Base-by-base conservation (phyloP, 805 yeast genomes). In the Starmera caribaea region DNA sequence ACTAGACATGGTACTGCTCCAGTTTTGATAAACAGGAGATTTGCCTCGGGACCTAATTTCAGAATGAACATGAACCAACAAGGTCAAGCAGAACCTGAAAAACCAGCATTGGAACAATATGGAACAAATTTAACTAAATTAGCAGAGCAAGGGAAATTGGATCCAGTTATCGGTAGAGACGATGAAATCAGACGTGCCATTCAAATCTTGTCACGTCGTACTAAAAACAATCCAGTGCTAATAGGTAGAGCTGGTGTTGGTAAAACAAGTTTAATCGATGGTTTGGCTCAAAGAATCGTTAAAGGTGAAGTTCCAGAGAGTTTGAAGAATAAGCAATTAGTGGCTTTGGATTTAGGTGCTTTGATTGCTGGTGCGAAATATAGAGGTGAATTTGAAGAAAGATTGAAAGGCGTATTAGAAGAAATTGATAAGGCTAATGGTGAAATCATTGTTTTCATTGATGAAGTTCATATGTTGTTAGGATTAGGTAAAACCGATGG, bases 221-320 rank as follows among this genome's bases (percentile, higher is more conserved):
- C 97, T 1, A 90, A 90, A 61, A 92, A 92, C 59, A 90, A 90
- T 54, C 98, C 98, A 0, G 95, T 92, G 1, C 61, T 90, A 40
- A 88, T 92, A 33, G 98, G 98, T 45, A 78, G 84, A 49, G 98
- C 98, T 1, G 98, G 98, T 63, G 94, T 96, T 0, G 98, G 98
- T 65, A 90, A 90, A 60, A 92, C 97, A 0, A 94, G 97, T 7
- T 78, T 92, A 42, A 83, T 92, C 76, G 98, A 92, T 57, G 98
- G 97, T 0, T 67, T 92, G 32, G 97, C 97, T 0, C 97, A 92
- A 61, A 68, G 97, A 52, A 89, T 92, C 37, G 77, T 86, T 8
- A 76, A 82, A 41, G 90, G 90, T 11, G 95, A 89, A 56, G 98
- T 90, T 1, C 97, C 97, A 0, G 97, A 92, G 45, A 76, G 88